These are phyloP conservation scores for Geotrichum aggregatum DNA, from an alignment of 1,139 yeast genomes.

Conservation along the genomic window DNA sequence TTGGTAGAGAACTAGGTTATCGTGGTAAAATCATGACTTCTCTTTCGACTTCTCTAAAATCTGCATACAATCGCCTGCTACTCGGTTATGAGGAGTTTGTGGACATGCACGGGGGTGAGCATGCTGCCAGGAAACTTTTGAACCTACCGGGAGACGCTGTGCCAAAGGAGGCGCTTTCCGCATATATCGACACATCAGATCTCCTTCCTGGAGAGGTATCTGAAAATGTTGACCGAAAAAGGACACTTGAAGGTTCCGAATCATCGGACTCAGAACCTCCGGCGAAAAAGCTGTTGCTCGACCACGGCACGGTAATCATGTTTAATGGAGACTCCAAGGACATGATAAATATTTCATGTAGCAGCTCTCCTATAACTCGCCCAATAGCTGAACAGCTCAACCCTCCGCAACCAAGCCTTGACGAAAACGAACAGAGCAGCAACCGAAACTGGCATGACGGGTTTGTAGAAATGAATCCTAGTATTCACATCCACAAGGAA, in stretches of 20 bases:
- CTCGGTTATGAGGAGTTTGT: slow-evolving; percentile 39
- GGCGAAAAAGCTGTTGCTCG: background rate
- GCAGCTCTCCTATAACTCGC: slow-evolving; percentile 11
- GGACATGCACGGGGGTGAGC: slow-evolving; percentile 21
- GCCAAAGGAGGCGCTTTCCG: background rate
- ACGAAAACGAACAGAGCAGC: background rate
- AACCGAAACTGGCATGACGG: slow-evolving; percentile 14
- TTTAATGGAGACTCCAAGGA: background rate
- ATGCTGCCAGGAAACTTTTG: background rate
- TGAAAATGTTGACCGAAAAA: background rate
- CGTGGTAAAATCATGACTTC: slow-evolving; percentile 67
- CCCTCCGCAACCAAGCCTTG: background rate
- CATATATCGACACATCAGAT: slow-evolving; percentile 6
- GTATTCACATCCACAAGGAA: slow-evolving; percentile 51
- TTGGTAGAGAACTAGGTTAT: slow-evolving; percentile 72
- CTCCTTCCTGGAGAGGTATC: slow-evolving; percentile 15
- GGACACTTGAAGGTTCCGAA: slow-evolving; percentile 1
- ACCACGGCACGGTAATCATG: background rate
- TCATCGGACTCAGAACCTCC: background rate
- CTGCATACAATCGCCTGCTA: slow-evolving; percentile 43
- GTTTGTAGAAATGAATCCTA: background rate
- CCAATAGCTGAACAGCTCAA: slow-evolving; percentile 1
- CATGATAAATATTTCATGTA: slow-evolving; percentile 5
- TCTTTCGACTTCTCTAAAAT: slow-evolving; percentile 61
- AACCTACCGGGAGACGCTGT: background rate